A percentile compares a stretch with the other conserved stretches of the same genome.
These are phyloP conservation scores for Xylariaceae sp. DNA, from an alignment of 2,329 filamentous ascomycete genomes.

Conservation along the genomic window DNA sequence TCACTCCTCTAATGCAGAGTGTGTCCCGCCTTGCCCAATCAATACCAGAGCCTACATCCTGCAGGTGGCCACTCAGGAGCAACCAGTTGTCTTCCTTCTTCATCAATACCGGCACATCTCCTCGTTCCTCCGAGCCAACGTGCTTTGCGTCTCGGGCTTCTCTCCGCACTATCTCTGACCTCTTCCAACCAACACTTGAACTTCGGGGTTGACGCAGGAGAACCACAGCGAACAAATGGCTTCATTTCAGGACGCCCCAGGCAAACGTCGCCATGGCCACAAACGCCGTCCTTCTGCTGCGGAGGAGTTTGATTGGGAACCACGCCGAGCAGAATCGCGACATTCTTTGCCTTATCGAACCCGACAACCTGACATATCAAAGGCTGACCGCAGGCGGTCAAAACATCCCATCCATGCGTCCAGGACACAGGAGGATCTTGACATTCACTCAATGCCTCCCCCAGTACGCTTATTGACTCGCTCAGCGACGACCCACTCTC, in stretches of 20 bases:
- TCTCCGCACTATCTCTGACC: background rate
- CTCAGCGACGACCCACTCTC: constrained; percentile 23
- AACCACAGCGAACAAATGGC: constrained; percentile 30
- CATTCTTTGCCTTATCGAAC: constrained; percentile 36
- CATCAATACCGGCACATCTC: constrained; percentile 27
- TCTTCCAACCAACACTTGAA: constrained; percentile 20
- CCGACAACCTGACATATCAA: constrained; percentile 33
- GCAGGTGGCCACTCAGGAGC: constrained; percentile 32
- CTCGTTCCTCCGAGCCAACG: constrained; percentile 27
- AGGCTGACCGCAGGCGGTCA: constrained; percentile 27
- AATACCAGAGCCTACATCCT: constrained; percentile 24
- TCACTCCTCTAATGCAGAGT: constrained; percentile 32
- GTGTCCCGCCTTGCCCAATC: constrained; percentile 29
- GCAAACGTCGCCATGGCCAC: constrained; percentile 30
- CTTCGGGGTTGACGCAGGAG: constrained; percentile 28
- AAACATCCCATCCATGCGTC: constrained; percentile 27
- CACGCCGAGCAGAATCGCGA: constrained; percentile 24
- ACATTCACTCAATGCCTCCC: constrained; percentile 29
- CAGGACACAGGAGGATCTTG: constrained; percentile 27
- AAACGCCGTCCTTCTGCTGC: constrained; percentile 28
- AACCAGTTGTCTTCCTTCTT: constrained; percentile 32
- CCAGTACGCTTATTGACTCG: constrained; percentile 26
- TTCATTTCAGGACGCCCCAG: constrained; percentile 27
- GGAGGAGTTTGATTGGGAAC: constrained; percentile 32
- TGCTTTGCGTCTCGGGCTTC: constrained; percentile 17